phyloP scores from a whole-genome alignment of 768 basidiomycete genomes.

The Leucosporidium scottii region DNA sequence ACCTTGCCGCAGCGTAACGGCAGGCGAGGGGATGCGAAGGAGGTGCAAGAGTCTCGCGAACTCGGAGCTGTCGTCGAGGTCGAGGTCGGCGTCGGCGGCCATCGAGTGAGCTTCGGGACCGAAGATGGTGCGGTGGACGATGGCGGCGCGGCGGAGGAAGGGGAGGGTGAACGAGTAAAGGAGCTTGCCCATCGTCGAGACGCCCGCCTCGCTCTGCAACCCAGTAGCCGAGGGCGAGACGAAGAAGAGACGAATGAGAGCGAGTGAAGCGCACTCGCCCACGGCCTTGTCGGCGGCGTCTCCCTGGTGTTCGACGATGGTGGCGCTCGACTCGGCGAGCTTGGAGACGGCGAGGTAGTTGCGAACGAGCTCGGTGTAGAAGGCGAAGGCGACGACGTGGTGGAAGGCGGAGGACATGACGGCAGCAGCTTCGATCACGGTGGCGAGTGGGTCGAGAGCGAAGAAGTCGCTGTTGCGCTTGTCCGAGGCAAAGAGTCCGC shows the following conservation, averaged over 20 bases:
- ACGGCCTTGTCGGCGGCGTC: slow-evolving; percentile 42
- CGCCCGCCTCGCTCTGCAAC: neutral
- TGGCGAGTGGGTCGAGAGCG: slow-evolving; percentile 69
- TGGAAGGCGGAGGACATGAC: slow-evolving; percentile 82
- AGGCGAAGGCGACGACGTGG: slow-evolving; percentile 78
- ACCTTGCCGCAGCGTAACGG: neutral
- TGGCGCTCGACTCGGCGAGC: slow-evolving; percentile 59
- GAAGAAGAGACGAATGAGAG: slow-evolving; percentile 51
- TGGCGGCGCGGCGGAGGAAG: slow-evolving; percentile 79
- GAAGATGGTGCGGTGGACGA: slow-evolving; percentile 68
- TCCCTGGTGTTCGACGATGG: slow-evolving; percentile 19
- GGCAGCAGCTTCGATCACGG: slow-evolving; percentile 82
- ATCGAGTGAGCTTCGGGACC: slow-evolving; percentile 49
- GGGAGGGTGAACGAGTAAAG: slow-evolving; percentile 83
- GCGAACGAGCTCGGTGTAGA: slow-evolving; percentile 82
- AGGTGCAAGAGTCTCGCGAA: slow-evolving; percentile 67
- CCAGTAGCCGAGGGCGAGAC: neutral
- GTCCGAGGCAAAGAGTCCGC: slow-evolving; percentile 17
- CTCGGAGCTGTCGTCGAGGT: slow-evolving; percentile 54
- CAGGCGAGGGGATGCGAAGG: slow-evolving; percentile 54
- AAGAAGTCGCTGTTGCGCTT: slow-evolving; percentile 11
- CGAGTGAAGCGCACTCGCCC: slow-evolving; percentile 50
- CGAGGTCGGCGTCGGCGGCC: slow-evolving; percentile 46
- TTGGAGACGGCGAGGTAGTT: slow-evolving; percentile 79
- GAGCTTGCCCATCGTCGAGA: slow-evolving; percentile 51